Conservation (phyloP, 192 early-diverging fungal species). For the Coemansia sp. region DNA sequence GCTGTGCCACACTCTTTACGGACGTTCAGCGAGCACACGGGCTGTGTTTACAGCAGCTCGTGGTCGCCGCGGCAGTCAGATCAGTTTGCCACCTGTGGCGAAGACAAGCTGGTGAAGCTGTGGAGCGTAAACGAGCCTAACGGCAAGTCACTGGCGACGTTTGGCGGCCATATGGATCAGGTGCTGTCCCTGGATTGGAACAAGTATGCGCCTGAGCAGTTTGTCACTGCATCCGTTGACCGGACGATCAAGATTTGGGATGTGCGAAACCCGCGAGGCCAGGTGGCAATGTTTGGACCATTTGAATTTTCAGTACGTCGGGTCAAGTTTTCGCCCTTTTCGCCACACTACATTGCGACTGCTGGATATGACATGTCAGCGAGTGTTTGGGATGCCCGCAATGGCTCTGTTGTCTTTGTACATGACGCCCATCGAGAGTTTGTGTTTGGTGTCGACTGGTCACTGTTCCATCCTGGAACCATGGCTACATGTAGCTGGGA, state of each 20-base stretch:
- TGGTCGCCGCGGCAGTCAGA: constrained; percentile 82
- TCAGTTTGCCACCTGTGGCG: constrained; percentile 85
- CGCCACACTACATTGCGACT: constrained; percentile 74
- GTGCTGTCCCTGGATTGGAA: constrained; percentile 95
- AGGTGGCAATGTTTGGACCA: constrained; percentile 70
- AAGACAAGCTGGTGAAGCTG: constrained; percentile 86
- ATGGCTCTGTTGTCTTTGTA: constrained; percentile 57
- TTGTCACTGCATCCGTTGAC: constrained; percentile 93
- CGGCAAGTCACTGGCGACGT: constrained; percentile 57
- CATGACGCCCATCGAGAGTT: constrained; percentile 93
- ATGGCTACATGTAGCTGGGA: constrained; percentile 98
- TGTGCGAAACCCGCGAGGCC: constrained; percentile 70
- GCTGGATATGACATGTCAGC: constrained; percentile 96
- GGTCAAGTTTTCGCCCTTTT: constrained; percentile 92
- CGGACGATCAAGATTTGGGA: constrained; percentile 91
- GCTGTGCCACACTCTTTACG: constrained; percentile 68
- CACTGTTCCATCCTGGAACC: constrained; percentile 80
- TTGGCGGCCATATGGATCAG: constrained; percentile 82
- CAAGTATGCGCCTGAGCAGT: constrained; percentile 80
- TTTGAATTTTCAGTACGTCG: constrained; percentile 93
- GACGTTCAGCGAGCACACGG: constrained; percentile 86
- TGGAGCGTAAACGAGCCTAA: constrained; percentile 83
- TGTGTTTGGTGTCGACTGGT: constrained; percentile 94
- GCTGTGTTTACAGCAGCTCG: constrained; percentile 86
- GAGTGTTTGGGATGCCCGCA: constrained; percentile 81